Evolutionary conservation across 1,284 basidiomycete species (phyloP).

Genomic region (Cryptococcus depauperatus): DNA sequence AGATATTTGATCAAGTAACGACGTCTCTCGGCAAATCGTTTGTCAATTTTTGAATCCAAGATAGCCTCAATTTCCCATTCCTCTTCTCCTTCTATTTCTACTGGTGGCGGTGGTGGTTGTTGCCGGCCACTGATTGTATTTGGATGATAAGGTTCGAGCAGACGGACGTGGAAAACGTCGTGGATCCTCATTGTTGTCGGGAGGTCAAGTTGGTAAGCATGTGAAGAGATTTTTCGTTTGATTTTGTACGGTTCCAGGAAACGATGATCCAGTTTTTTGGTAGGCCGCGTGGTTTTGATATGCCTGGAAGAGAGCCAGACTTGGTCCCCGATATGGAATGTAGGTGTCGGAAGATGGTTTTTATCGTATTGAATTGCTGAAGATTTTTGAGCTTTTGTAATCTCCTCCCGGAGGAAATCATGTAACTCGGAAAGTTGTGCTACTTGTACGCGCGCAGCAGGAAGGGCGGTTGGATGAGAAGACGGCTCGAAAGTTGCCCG

Average conservation of each 20-base stretch:
- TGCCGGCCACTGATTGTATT: not conserved
- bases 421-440: conserved; percentile 13
- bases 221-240: conserved; percentile 1
- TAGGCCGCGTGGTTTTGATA: conserved; percentile 44
- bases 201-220: conserved; percentile 6
- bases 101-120: not conserved
- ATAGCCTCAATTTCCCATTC: not conserved
- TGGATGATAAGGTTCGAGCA: conserved; percentile 1
- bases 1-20: not conserved
- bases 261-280: conserved; percentile 43
- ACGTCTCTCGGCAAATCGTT: not conserved
- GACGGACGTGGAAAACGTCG: conserved; percentile 8
- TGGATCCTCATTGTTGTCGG: conserved; percentile 6
- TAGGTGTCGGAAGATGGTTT: not conserved
- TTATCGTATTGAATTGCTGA: not conserved
- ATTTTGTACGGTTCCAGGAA: conserved; percentile 31
- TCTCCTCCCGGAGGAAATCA: not conserved
- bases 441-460: not conserved
- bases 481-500: not conserved
- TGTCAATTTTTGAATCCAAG: too few relatives aligned
- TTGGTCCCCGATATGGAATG: conserved; percentile 26
- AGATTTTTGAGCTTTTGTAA: not conserved
- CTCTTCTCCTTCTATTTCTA: not conserved
- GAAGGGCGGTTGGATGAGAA: not conserved
- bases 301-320: conserved; percentile 44